Evolutionary conservation across 2,329 filamentous ascomycete genomes (phyloP).

Genomic region (Graphium sp.): DNA sequence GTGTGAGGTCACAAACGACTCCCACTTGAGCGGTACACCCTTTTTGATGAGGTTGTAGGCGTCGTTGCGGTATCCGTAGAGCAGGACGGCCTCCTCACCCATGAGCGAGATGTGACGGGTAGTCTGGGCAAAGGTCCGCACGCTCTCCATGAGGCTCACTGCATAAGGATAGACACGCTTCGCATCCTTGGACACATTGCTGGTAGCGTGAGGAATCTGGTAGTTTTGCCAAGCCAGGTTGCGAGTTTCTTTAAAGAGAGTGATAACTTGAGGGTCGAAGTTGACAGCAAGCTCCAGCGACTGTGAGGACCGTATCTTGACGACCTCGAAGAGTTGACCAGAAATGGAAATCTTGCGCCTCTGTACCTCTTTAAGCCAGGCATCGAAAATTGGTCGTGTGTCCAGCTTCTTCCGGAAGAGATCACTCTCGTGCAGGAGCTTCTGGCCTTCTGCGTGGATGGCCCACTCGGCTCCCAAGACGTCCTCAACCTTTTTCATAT

Average conservation of each 20-base stretch:
- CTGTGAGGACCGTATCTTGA: constrained; percentile 74
- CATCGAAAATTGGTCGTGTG: constrained; percentile 83
- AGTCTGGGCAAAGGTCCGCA: constrained; percentile 84
- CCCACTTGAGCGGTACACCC: constrained; percentile 84
- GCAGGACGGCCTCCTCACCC: constrained; percentile 70
- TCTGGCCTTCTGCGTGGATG: constrained; percentile 85
- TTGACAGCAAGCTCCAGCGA: constrained; percentile 81
- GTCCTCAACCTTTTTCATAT: constrained; percentile 99
- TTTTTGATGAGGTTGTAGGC: constrained; percentile 71
- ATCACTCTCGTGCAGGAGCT: constrained; percentile 78
- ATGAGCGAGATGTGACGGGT: constrained; percentile 70
- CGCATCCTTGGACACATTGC: constrained; percentile 94
- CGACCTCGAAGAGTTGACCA: constrained; percentile 81
- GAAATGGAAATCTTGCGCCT: constrained; percentile 80
- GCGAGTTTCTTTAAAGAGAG: constrained; percentile 94
- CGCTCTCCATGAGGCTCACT: constrained; percentile 95
- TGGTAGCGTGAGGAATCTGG: constrained; percentile 83
- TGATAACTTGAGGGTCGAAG: constrained; percentile 94
- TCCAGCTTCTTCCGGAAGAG: constrained; percentile 94
- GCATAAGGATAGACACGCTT: constrained; percentile 96
- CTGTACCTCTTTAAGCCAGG: constrained; percentile 84
- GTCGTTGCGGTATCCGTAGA: constrained; percentile 85
- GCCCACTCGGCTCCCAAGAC: constrained; percentile 92
- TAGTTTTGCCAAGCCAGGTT: constrained; percentile 94
- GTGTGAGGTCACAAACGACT: constrained; percentile 94